phyloP scores from a whole-genome alignment of 1,284 basidiomycete genomes.

The Lentinula novae-zelandiae region DNA sequence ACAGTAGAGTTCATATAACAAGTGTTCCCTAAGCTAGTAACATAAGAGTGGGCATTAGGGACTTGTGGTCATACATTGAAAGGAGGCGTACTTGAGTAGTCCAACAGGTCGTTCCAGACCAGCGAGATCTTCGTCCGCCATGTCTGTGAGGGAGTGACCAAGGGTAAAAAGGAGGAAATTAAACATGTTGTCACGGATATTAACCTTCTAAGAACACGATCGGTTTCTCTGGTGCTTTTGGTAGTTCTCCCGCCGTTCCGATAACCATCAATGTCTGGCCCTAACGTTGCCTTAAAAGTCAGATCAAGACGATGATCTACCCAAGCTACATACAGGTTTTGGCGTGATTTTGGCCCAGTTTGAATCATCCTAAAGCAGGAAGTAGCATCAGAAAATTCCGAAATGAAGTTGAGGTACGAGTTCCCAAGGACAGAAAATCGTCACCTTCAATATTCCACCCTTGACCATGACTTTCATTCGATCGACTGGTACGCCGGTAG shows the following conservation, averaged over 20 bases:
- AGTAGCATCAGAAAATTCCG: neutral
- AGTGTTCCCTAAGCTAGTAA: constrained; percentile 74
- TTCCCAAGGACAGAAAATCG: constrained; percentile 4
- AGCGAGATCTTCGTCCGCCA: constrained; percentile 79
- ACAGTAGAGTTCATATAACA: constrained; percentile 97
- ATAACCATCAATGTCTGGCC: constrained; percentile 85
- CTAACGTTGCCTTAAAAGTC: constrained; percentile 29
- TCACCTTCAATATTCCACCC: constrained; percentile 85
- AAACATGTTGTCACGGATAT: constrained; percentile 6
- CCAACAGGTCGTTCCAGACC: constrained; percentile 64
- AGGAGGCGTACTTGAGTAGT: constrained; percentile 49
- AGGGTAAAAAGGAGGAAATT: neutral
- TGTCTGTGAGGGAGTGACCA: constrained; percentile 47
- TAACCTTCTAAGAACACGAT: constrained; percentile 80
- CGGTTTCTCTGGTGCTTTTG: constrained; percentile 78
- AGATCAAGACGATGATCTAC: neutral
- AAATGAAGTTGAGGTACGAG: neutral
- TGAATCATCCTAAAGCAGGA: constrained; percentile 71
- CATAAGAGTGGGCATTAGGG: neutral
- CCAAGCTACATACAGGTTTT: constrained; percentile 53
- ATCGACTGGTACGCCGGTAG: constrained; percentile 85
- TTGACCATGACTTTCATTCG: constrained; percentile 98
- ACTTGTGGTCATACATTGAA: constrained; percentile 18
- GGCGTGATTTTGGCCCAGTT: constrained; percentile 81
- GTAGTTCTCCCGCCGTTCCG: constrained; percentile 89